Evolutionary conservation across 768 basidiomycete genomes (phyloP), one percentile per base, ranked within the genome.

Genomic region (Baorangia bicolor): DNA sequence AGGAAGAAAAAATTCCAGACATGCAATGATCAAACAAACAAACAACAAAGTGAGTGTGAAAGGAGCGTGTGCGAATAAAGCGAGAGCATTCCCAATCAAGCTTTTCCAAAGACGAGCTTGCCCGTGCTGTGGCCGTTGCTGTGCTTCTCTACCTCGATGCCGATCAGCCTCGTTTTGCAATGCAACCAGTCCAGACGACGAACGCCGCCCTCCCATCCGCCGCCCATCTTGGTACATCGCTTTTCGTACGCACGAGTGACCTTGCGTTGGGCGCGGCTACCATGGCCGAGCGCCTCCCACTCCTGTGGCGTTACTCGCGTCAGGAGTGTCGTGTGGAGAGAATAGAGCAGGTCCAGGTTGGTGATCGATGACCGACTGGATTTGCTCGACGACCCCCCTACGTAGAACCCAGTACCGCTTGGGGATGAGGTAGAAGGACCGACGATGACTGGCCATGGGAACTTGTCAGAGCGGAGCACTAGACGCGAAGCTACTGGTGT

Each of bases 141-240:
- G 44, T 73, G 71, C 57, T 78, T 82, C 63, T 80, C 77, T 55
- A 85, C 76, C 63, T 86, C 84, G 57, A 88, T 76, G 25, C 87
- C 87, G 31, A 83, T 74, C 35, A 88, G 65, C 43, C 75, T 71
- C 31, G 82, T 85, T 64, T 84, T 86, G 31, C 79, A 77, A 20
- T 82, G 82, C 42, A 88, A 73, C 78, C 82, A 87, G 71, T 88
- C 87, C 14, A 88, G 68, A 47, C 87, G 73, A 43, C 84, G 77
- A 28, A 89, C 83, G n/a, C 87, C 87, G 20, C 77, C 77, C 27
- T 86, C 84, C 85, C 85, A 86, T 13, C 83, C 85, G 2, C 81
- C 85, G 27, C 84, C 85, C 85, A 81, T 77, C 60, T 75, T 77
- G 52, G 74, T 72, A 56, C 87, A 88, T 31, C 87, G 74, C 58